Evolutionary conservation across 1,284 basidiomycete genomes (phyloP).

Genomic region (Meripilus lineatus): DNA sequence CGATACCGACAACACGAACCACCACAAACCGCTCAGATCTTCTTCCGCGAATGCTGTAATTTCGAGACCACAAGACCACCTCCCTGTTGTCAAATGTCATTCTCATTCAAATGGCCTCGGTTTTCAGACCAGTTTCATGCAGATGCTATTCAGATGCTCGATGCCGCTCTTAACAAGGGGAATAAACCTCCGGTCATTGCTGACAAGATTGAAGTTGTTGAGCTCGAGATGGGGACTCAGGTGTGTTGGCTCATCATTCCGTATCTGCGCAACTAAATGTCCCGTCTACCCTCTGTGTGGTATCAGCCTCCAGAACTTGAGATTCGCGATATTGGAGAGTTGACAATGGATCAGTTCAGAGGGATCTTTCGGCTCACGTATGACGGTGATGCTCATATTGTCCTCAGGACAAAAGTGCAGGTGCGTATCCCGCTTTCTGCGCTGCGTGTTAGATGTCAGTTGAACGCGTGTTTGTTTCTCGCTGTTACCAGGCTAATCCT

Average conservation of each 20-base stretch:
- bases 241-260: constrained; percentile 38
- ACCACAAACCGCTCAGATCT: neutral
- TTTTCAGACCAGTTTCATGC: constrained; percentile 95
- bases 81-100: constrained; percentile 95
- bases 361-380: constrained; percentile 98
- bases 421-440: too few relatives aligned
- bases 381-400: constrained; percentile 92
- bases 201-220: constrained; percentile 95
- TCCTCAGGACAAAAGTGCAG: constrained; percentile 95
- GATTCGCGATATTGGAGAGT: constrained; percentile 96
- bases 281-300: neutral
- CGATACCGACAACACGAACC: too few relatives aligned
- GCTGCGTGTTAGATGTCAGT: constrained; percentile 22
- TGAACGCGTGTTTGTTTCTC: neutral
- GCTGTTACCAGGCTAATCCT: constrained; percentile 76
- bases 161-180: constrained; percentile 94
- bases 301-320: constrained; percentile 97
- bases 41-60: neutral
- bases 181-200: constrained; percentile 98
- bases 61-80: neutral
- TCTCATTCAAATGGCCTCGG: constrained; percentile 95
- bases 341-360: constrained; percentile 93
- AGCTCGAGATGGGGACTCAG: constrained; percentile 97
- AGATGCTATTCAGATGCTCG: constrained; percentile 92
- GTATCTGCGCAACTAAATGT: constrained; percentile 4